Base-by-base conservation (phyloP, 768 basidiomycete species). In the Suillus fuscotomentosus region DNA sequence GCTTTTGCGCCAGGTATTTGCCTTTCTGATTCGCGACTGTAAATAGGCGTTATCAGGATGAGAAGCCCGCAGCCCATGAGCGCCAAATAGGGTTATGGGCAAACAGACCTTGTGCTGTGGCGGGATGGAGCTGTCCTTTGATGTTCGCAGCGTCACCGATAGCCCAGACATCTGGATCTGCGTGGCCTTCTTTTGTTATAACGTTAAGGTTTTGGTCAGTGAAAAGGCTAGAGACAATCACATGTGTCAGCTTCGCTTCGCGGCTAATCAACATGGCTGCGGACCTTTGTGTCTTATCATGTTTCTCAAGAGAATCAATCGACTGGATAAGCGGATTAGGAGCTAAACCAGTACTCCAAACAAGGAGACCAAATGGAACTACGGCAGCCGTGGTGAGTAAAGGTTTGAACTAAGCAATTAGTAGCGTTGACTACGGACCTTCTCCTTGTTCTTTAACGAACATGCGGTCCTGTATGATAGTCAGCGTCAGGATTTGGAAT, bases 341-440 rank as follows among this genome's bases (percentile, higher is more conserved):
- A 6, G 91, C 84, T 3, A 95, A 80, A 2, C 94, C 94, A 2
- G 94, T 95, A 65, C 88, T 90, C 94, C 94, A 95, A 17, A 95
- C 92, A 13, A 93, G 83, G 24, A 95, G 78, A 31, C 94, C 93
- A 73, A 89, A 92, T 7, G 86, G 88, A 43, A 93, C 92, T 92
- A 65, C 14, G 45, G 15, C 54, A 56, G 59, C 63, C 60, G 43
- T 60, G 65, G 15, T 66, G 54, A 64, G 67, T 22, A 17, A 22
- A 8, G 56, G 60, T 27, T 57, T 34, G 53, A 2, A 34, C 14
- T 51, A 68, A 48, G 53, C 60, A 34, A 38, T 50, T 43, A 67
- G 62, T 66, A 47, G 65, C 2, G 9, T 38, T 60, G 41, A 42
- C 31, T 59, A 10, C 55, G 56, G 64, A 88, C 90, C 86, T 84